These are phyloP conservation scores for Gaillardinia entomophila DNA, from an alignment of 805 yeast genomes.

Conservation along the genomic window DNA sequence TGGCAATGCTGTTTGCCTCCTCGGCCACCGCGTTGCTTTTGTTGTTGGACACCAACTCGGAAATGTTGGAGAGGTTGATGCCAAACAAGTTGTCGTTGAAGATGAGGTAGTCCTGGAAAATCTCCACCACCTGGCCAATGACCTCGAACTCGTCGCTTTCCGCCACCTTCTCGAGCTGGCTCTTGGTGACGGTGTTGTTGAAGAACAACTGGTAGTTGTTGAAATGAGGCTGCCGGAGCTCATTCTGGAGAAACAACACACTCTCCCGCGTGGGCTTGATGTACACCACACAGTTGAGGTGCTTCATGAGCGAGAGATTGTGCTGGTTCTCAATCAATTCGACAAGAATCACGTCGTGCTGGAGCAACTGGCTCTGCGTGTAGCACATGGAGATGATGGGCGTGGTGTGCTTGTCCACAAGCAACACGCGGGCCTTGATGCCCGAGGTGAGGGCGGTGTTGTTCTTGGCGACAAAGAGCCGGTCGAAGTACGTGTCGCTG, in stretches of 20 bases:
- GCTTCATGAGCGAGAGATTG: slow-evolving; percentile 55
- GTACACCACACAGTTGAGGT: slow-evolving; percentile 75
- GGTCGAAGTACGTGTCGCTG: not conserved
- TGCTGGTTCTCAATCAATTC: slow-evolving; percentile 56
- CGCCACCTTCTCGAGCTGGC: slow-evolving; percentile 79
- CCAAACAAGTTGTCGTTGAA: slow-evolving; percentile 63
- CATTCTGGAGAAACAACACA: slow-evolving; percentile 54
- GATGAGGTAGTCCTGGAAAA: slow-evolving; percentile 78
- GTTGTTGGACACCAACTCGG: slow-evolving; percentile 31
- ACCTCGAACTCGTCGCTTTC: slow-evolving; percentile 86
- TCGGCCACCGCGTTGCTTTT: slow-evolving; percentile 26
- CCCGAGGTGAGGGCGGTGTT: slow-evolving; percentile 11
- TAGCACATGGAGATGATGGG: slow-evolving; percentile 82
- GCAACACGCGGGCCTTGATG: slow-evolving; percentile 57
- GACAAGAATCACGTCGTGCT: slow-evolving; percentile 78
- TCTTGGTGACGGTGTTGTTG: slow-evolving; percentile 68
- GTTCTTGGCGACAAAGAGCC: not conserved
- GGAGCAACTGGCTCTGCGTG: slow-evolving; percentile 78
- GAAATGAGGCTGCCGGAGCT: slow-evolving; percentile 74
- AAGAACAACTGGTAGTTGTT: slow-evolving; percentile 72
- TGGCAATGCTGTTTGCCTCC: slow-evolving; percentile 37
- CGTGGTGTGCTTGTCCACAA: slow-evolving; percentile 77
- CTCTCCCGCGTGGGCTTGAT: slow-evolving; percentile 67
- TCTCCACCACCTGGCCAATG: slow-evolving; percentile 69
- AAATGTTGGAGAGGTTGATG: slow-evolving; percentile 11